Conservation (phyloP, 441 rosid genomes). For the Populus hybrid region DNA sequence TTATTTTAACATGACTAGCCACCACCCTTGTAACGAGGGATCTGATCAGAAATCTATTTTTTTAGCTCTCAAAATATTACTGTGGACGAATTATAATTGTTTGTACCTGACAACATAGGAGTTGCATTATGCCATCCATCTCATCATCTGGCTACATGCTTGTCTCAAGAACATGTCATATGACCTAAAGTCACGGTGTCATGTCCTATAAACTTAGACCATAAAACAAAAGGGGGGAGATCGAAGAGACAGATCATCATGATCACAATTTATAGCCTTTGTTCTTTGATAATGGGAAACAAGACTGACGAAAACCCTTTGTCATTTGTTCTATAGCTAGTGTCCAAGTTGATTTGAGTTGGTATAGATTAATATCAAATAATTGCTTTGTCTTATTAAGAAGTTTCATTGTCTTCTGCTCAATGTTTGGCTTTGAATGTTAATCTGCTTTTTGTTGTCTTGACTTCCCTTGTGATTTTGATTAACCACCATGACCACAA, state of each 20-base stretch:
- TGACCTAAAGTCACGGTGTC: constrained; percentile 5
- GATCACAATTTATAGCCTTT: background rate
- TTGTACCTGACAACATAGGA: constrained; percentile 27
- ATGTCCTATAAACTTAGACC: too few relatives aligned
- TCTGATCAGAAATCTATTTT: constrained; percentile 3
- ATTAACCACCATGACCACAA: background rate
- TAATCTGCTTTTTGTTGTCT: background rate
- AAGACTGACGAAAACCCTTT: too few relatives aligned
- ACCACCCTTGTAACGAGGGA: constrained; percentile 24
- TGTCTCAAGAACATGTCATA: constrained; percentile 21
- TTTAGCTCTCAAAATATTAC: background rate
- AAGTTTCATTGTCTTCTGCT: constrained; percentile 1
- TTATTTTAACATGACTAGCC: background rate
- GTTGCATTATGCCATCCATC: constrained; percentile 11
- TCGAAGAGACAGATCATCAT: background rate
- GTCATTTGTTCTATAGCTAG: constrained; percentile 3
- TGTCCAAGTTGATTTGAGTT: constrained; percentile 2
- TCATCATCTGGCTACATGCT: background rate
- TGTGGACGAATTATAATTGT: constrained; percentile 5
- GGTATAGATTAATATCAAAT: constrained; percentile 1
- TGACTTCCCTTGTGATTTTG: background rate
- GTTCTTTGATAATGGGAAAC: background rate
- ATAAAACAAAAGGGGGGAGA: background rate
- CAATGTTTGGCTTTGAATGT: background rate
- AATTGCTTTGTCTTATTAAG: constrained; percentile 8